phyloP scores from a whole-genome alignment of 768 basidiomycete species.

The Naganishia randhawae region DNA sequence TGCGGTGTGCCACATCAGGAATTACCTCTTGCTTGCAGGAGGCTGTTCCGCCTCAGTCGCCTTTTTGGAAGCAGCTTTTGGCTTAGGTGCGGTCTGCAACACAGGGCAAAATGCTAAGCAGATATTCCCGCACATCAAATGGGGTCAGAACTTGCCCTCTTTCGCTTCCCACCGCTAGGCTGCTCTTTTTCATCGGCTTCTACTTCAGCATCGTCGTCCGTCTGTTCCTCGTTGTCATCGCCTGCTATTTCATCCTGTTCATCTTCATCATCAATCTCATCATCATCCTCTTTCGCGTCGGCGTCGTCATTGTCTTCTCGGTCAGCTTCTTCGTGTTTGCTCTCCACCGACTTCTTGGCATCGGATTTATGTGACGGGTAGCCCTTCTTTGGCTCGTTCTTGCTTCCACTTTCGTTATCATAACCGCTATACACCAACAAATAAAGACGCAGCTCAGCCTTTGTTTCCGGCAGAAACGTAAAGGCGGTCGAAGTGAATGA shows the following conservation, averaged over 20 bases:
- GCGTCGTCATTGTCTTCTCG: not conserved
- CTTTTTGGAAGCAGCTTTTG: slow-evolving; percentile 24
- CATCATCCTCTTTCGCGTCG: slow-evolving; percentile 22
- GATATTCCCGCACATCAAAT: not conserved
- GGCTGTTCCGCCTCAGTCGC: slow-evolving; percentile 7
- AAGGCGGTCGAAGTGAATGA: no score
- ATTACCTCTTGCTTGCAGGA: slow-evolving; percentile 10
- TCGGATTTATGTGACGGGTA: slow-evolving; percentile 41
- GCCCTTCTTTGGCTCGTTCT: slow-evolving; percentile 48
- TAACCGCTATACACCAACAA: slow-evolving; percentile 33
- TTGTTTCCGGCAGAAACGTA: not conserved
- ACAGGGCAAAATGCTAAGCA: not conserved
- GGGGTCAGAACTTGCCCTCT: slow-evolving; percentile 15
- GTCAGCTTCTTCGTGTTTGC: slow-evolving; percentile 31
- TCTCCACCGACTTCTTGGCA: slow-evolving; percentile 16
- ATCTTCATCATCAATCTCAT: not conserved
- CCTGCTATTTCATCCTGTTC: slow-evolving; percentile 16
- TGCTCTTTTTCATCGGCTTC: slow-evolving; percentile 25
- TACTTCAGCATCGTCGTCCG: slow-evolving; percentile 28
- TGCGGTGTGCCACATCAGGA: not conserved
- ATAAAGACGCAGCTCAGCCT: not conserved
- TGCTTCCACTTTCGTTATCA: slow-evolving; percentile 46
- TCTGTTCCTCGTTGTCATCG: not conserved
- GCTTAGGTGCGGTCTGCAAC: slow-evolving; percentile 1
- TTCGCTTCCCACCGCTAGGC: slow-evolving; percentile 19